Evolutionary conservation across 345 rosid genomes (phyloP), one percentile per base, ranked within the genome.

Genomic region (Mercurialis annua): DNA sequence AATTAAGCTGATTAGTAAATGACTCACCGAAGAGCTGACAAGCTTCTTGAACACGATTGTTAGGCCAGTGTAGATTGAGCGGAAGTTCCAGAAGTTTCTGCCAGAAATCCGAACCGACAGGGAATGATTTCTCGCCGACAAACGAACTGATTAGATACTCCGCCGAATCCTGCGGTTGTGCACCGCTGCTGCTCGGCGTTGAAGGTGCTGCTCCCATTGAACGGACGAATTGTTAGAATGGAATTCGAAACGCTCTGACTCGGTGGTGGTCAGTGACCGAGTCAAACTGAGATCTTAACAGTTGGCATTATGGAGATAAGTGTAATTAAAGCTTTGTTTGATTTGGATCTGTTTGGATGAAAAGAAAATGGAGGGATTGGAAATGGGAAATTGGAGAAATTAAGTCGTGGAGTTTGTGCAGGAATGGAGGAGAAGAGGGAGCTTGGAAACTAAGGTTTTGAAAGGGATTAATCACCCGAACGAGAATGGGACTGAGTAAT

Each of bases 61-160:
- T 58, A 5, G 89, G 85, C 96, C 98, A 94, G 33, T 73, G 87
- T 44, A 88, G 86, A 70, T 81, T 82, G 76, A 76, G 74, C 40
- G 97, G 99, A 67, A 94, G 89, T 76, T 86, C 89, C 20, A 94
- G 85, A 11, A 94, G 96, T 73, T 89, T 91, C 78, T 85, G 86
- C 99, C 99, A 94, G 84, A 87, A 88, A 81, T 94, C 97, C 23
- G 98, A 94, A 33, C 77, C 78, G 61, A 94, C 69, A 0, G 98
- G 96, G 66, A 91, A 85, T 59, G 97, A 86, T 77, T 91, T 90
- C 80, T 88, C 96, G n/a, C 98, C 99, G 59, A 94, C 92, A 21
- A 94, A 85, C n/a, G 88, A 74, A 5, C 84, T 81, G 67, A 89
- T 86, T 77, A 92, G 82, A 63, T 88, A 79, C 81, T 86, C 98